Evolutionary conservation across 2,329 filamentous ascomycete species (phyloP).

Genomic region (Penicillium sp.): DNA sequence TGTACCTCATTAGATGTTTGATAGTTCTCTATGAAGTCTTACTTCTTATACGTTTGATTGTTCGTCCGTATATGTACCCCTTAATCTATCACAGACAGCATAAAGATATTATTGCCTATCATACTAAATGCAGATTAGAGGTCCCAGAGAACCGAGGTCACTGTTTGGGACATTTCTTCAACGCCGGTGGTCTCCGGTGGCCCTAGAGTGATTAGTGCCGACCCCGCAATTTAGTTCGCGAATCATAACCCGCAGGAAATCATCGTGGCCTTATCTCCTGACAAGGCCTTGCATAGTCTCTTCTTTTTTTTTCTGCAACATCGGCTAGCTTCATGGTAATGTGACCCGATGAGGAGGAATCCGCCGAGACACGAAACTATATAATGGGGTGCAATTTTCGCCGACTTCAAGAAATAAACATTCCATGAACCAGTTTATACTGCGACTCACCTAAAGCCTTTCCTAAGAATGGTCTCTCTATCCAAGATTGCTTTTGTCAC

Average conservation of each 20-base stretch:
- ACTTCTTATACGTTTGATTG: background rate
- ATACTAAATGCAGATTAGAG: background rate
- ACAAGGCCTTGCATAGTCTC: background rate
- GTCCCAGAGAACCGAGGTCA: background rate
- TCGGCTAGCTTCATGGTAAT: background rate
- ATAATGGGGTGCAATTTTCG: background rate
- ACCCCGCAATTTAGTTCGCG: background rate
- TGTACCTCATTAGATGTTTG: background rate
- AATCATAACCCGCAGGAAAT: background rate
- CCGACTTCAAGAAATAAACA: background rate
- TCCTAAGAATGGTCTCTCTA: slow-evolving; percentile 8
- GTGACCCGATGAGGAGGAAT: background rate
- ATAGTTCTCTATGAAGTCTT: background rate
- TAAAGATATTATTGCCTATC: background rate
- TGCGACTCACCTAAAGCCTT: background rate
- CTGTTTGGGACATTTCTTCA: background rate
- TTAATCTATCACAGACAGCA: background rate
- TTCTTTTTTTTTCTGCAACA: background rate
- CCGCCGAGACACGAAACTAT: background rate
- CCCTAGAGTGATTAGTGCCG: background rate
- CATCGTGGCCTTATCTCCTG: background rate
- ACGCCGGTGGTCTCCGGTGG: slow-evolving; percentile 3
- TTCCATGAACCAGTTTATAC: too few relatives aligned
- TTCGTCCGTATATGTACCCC: too few relatives aligned
- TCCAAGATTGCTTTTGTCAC: slow-evolving; percentile 8